Percentiles rank a stretch among this genome's conserved stretches.
phyloP scores from a whole-genome alignment of 2,329 filamentous ascomycete genomes.

The Lasiodiplodia sp. region DNA sequence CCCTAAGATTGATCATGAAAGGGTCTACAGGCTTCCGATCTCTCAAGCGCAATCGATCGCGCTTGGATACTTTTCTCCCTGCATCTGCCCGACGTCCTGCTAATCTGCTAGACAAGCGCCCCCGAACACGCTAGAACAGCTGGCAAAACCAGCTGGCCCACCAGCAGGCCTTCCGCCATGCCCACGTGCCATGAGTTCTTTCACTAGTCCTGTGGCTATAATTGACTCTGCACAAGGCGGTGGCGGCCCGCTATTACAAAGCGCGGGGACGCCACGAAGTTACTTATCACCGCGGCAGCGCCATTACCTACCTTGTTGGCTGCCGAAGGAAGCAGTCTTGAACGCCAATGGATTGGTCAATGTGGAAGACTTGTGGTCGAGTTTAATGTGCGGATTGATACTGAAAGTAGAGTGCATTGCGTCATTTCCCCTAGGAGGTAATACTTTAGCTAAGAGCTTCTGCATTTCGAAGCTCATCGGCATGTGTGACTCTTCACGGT shows the following conservation, averaged over 20 bases:
- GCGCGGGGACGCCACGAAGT: conserved; percentile 10
- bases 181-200: conserved; percentile 10
- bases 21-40: conserved; percentile 1
- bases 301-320: neutral
- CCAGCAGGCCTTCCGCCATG: conserved; percentile 1
- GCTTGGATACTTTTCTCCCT: conserved; percentile 16
- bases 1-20: neutral
- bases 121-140: conserved; percentile 13
- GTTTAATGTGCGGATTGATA: neutral
- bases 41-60: conserved; percentile 18
- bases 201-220: neutral
- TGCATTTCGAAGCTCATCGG: neutral
- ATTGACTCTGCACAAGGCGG: neutral
- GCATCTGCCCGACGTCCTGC: conserved; percentile 1
- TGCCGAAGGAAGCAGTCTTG: neutral
- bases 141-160: neutral
- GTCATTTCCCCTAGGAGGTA: conserved; percentile 4
- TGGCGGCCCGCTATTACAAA: conserved; percentile 17
- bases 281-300: neutral
- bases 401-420: neutral
- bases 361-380: neutral
- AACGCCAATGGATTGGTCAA: neutral
- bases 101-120: neutral
- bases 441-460: neutral
- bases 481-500: neutral